These are phyloP conservation scores for Aphanomyces stellatus DNA, from an alignment of 352 stramenopile genomes.

Conservation along the genomic window DNA sequence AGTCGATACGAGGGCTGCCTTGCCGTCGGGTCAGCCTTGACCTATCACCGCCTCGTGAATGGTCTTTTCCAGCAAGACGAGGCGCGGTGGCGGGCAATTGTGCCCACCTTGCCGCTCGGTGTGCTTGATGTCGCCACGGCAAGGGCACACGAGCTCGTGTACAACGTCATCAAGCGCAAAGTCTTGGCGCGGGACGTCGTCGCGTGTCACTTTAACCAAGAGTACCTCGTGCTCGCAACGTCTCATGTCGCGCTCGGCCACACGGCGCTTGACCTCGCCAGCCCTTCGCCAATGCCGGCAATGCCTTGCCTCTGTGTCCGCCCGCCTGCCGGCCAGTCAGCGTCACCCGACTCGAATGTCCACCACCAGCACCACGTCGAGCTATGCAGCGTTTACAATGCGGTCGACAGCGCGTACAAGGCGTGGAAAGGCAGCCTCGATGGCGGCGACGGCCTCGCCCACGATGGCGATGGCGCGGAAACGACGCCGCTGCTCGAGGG, in stretches of 20 bases:
- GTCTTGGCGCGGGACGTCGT: background rate
- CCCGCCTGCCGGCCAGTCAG: background rate
- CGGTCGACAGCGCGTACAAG: background rate
- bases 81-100: background rate
- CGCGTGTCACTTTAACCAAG: conserved; percentile 7
- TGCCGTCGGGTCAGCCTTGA: background rate
- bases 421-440: background rate
- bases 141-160: background rate
- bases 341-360: background rate
- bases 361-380: conserved; percentile 2
- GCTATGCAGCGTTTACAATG: background rate
- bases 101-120: background rate
- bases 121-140: background rate
- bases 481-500: background rate
- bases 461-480: background rate
- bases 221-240: background rate
- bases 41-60: background rate
- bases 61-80: background rate
- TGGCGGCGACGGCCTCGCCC: too few species aligned
- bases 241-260: background rate
- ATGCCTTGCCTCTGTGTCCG: too few species aligned
- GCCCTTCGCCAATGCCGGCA: too few species aligned
- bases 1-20: background rate
- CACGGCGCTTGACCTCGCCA: background rate
- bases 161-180: conserved; percentile 6